Evolutionary conservation across 768 basidiomycete genomes (phyloP).

Genomic region (Lactarius tabidus): DNA sequence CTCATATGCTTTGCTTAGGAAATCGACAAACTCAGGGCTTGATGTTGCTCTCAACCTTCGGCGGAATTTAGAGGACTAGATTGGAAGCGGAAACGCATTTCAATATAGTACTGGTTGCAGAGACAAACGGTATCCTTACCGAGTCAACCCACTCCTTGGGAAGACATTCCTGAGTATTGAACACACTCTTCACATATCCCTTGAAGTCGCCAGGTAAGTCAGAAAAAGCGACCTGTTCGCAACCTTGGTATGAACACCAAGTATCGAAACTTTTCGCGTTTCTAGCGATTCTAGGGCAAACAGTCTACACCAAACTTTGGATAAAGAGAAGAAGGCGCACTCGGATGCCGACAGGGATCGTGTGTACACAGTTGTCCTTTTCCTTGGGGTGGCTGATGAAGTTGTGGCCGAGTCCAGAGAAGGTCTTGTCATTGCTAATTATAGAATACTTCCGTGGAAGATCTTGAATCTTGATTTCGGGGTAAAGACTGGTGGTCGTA

Average conservation of each 20-base stretch:
- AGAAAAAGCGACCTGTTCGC: conserved; percentile 45
- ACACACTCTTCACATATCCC: conserved; percentile 38
- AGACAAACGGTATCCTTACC: conserved; percentile 30
- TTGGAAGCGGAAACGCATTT: not conserved
- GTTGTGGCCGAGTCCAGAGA: conserved; percentile 17
- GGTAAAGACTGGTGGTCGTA: conserved; percentile 7
- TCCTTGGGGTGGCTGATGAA: not conserved
- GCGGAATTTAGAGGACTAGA: conserved; percentile 30
- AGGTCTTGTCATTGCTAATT: conserved; percentile 9
- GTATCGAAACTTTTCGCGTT: conserved; percentile 47
- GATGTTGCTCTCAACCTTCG: conserved; percentile 29
- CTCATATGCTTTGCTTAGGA: conserved; percentile 35
- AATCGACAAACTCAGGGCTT: conserved; percentile 31
- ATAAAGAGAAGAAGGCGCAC: conserved; percentile 1
- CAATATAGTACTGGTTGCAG: not conserved
- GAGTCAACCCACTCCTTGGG: conserved; percentile 42
- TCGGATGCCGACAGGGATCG: conserved; percentile 17
- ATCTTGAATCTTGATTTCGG: not conserved
- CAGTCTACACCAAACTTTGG: not conserved
- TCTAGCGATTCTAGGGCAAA: conserved; percentile 42
- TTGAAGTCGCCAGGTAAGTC: conserved; percentile 42
- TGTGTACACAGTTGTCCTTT: not conserved
- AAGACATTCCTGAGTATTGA: conserved; percentile 36
- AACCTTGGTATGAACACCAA: conserved; percentile 47
- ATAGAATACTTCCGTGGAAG: not conserved